Evolutionary conservation across 176 grass and related monocot species (phyloP), one percentile per base, ranked within the genome.

Genomic region (Eragrostis nindensis): DNA sequence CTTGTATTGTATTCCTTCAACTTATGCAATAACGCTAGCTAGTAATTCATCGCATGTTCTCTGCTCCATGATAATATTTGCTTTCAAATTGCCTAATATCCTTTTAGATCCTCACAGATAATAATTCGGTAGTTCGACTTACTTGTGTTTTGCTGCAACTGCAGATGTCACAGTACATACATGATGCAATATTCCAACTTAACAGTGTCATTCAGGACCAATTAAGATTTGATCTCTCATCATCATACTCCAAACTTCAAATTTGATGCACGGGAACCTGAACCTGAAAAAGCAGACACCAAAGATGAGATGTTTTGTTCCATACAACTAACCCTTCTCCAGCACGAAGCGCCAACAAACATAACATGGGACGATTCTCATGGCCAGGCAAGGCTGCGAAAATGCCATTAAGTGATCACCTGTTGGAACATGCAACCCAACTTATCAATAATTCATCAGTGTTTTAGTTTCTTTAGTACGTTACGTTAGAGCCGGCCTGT

Each of bases 321-420:
- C 76, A 78, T 53, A 11, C 54, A 50, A 46, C 56, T 29, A 48
- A 36, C 18, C 44, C 32, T 52, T 62, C 73, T 63, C 19, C 53
- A 57, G 59, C 29, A 84, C 74, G 59, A 66, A 72, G 71, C 76
- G 49, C 56, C 76, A 85, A 78, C 66, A 82, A 75, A 15, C 80
- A 56, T 90, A 90, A 90, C 88, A 87, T 90, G 84, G 62, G 55
- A 59, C 86, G 80, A 90, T 90, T 86, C 83, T 65, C 13, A 6
- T 12, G 55, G 71, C 66, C 77, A 83, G 45, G 55, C 36, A 61
- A 16, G 71, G 73, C 9, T 63, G n/a, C n/a, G 60, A 26, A 71
- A 85, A 81, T 71, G 78, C 17, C 63, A 66, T 8, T 8, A 54
- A 66, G 52, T 63, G 59, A 68, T 68, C 77, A 55, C 29, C 88